A percentile compares a stretch with the other conserved stretches of the same genome.
These are phyloP conservation scores for Linum trigynum DNA, from an alignment of 345 rosid genomes.

Conservation along the genomic window DNA sequence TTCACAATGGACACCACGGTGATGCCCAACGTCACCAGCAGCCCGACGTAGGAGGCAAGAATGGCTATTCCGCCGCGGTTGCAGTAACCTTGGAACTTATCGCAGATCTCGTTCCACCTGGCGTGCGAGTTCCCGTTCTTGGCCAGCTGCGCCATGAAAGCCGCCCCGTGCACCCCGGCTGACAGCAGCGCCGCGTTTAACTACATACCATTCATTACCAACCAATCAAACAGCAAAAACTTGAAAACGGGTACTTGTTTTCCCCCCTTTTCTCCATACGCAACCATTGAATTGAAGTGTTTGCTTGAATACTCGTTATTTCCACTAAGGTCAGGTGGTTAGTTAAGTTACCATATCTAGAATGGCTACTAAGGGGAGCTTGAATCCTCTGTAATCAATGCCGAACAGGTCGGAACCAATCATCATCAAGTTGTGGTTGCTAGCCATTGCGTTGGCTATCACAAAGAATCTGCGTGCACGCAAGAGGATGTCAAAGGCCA, in stretches of 20 bases:
- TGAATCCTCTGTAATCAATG: slow-evolving; percentile 43
- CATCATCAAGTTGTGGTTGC: slow-evolving; percentile 71
- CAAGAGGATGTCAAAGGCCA: no score
- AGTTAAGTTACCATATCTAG: slow-evolving; percentile 57
- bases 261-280: no score
- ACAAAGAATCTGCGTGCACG: slow-evolving; percentile 60
- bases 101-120: slow-evolving; percentile 72
- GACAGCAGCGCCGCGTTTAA: slow-evolving; percentile 45
- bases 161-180: slow-evolving; percentile 58
- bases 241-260: no score
- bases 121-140: slow-evolving; percentile 83
- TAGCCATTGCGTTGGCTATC: slow-evolving; percentile 63
- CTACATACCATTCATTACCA: slow-evolving; percentile 23
- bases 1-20: slow-evolving; percentile 43
- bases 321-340: no score
- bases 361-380: slow-evolving; percentile 39
- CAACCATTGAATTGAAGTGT: no score
- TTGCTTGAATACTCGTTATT: no score
- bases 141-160: slow-evolving; percentile 73
- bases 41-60: slow-evolving; percentile 50
- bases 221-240: no score
- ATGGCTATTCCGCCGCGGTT: slow-evolving; percentile 60
- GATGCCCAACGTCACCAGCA: slow-evolving; percentile 46
- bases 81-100: slow-evolving; percentile 55
- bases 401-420: slow-evolving; percentile 28